phyloP scores from a whole-genome alignment of 345 rosid genomes.

The Eucalyptus regnans region DNA sequence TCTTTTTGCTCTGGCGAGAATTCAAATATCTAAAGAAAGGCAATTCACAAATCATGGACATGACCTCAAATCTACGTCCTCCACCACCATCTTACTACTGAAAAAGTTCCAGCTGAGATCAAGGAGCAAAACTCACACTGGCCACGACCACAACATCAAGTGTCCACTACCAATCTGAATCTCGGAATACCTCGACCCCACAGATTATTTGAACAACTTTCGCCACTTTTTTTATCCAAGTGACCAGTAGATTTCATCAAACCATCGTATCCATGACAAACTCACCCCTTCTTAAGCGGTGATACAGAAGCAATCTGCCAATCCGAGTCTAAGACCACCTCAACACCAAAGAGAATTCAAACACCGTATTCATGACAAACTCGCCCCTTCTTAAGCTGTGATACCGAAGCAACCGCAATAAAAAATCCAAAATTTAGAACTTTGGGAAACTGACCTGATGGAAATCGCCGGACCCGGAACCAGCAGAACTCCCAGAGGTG shows the following conservation, averaged over 20 bases:
- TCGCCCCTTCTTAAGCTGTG: not conserved
- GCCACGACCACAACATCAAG: not conserved
- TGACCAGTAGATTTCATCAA: not conserved
- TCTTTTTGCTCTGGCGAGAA: not conserved
- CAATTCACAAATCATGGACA: not conserved
- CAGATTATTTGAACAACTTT: not conserved
- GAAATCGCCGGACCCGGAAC: conserved; percentile 94
- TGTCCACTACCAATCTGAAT: not conserved
- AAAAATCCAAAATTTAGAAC: not conserved
- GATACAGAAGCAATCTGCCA: not conserved
- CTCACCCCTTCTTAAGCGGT: not conserved
- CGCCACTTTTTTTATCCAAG: not conserved
- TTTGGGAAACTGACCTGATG: conserved; percentile 52
- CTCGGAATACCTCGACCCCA: not conserved
- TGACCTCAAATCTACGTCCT: not conserved
- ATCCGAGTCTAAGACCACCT: not conserved
- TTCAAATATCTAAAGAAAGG: not conserved
- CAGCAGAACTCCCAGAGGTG: conserved; percentile 96
- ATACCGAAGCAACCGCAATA: not conserved
- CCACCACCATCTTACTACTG: not conserved
- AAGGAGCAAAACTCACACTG: not conserved
- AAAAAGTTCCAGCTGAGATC: not conserved
- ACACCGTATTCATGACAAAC: not conserved
- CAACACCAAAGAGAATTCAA: not conserved
- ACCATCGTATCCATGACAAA: not conserved